Conservation (phyloP, 2,329 filamentous ascomycete species). For the Pleurostoma richardsiae region DNA sequence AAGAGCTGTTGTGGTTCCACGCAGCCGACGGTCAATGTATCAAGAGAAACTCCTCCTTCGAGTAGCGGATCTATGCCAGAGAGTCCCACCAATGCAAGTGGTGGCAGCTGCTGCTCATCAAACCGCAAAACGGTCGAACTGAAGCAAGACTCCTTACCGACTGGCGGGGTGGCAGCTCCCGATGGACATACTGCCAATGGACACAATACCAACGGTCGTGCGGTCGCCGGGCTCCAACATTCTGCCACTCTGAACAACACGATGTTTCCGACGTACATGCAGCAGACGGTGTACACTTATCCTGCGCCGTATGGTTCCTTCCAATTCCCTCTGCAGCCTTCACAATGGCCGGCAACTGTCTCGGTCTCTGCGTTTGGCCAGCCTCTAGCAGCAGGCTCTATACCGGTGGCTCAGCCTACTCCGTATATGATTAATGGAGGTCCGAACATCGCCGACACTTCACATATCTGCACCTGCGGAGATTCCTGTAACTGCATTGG, state of each 20-base stretch:
- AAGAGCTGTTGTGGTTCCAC: no score
- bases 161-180: no score
- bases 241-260: conserved; percentile 26
- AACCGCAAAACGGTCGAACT: no score
- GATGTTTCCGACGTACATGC: conserved; percentile 26
- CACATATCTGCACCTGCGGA: conserved; percentile 57
- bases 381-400: conserved; percentile 5
- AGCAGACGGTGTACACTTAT: conserved; percentile 45
- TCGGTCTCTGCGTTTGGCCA: conserved; percentile 3
- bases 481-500: conserved; percentile 63
- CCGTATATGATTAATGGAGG: conserved; percentile 5
- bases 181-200: no score
- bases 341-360: conserved; percentile 42
- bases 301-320: conserved; percentile 50
- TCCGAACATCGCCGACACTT: conserved; percentile 9
- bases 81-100: no score
- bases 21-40: no score
- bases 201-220: neutral
- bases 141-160: no score
- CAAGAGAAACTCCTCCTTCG: no score
- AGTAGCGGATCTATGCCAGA: no score
- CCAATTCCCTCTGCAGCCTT: conserved; percentile 48
- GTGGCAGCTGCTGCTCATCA: no score
- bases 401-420: neutral
- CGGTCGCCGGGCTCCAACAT: conserved; percentile 12